Conservation (phyloP, 1,284 basidiomycete genomes). For the Malassezia brasiliensis region DNA sequence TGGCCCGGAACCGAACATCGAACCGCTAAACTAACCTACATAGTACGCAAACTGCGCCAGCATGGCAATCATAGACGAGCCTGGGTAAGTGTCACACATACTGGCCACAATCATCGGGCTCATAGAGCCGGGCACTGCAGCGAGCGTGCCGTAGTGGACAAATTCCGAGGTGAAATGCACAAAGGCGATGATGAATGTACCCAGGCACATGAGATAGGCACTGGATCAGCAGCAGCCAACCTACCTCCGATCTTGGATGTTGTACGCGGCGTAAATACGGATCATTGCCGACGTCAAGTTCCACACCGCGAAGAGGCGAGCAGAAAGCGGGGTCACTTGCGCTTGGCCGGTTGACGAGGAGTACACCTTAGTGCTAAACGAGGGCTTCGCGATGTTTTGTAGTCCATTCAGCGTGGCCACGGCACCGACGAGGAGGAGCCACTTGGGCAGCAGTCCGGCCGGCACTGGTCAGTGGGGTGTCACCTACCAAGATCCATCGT, state of each 20-base stretch:
- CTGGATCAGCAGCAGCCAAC: constrained; percentile 14
- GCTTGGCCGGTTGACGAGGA: constrained; percentile 21
- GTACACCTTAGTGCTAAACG: constrained; percentile 39
- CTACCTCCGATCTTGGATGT: constrained; percentile 36
- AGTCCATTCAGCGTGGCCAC: constrained; percentile 35
- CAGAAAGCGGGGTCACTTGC: constrained; percentile 36
- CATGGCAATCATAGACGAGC: constrained; percentile 16
- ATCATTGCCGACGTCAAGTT: constrained; percentile 41
- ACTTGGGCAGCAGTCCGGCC: constrained; percentile 30
- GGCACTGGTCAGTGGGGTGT: constrained; percentile 15
- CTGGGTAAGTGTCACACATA: constrained; percentile 51
- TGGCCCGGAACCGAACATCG: constrained; percentile 37
- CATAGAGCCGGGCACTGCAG: constrained; percentile 57
- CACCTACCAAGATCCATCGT: not conserved
- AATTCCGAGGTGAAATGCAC: constrained; percentile 79
- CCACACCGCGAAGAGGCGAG: constrained; percentile 42
- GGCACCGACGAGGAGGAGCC: constrained; percentile 34
- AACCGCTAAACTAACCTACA: constrained; percentile 22
- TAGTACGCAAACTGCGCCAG: constrained; percentile 5
- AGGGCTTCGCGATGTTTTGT: constrained; percentile 31
- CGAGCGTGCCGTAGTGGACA: constrained; percentile 70
- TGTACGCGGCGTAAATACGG: constrained; percentile 38
- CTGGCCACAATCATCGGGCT: constrained; percentile 77
- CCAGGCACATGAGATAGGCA: constrained; percentile 70
- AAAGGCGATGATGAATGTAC: constrained; percentile 80